Evolutionary conservation across 108 stramenopile species (phyloP), one percentile per base, ranked within the genome.

Genomic region (Nitzschia sp.): DNA sequence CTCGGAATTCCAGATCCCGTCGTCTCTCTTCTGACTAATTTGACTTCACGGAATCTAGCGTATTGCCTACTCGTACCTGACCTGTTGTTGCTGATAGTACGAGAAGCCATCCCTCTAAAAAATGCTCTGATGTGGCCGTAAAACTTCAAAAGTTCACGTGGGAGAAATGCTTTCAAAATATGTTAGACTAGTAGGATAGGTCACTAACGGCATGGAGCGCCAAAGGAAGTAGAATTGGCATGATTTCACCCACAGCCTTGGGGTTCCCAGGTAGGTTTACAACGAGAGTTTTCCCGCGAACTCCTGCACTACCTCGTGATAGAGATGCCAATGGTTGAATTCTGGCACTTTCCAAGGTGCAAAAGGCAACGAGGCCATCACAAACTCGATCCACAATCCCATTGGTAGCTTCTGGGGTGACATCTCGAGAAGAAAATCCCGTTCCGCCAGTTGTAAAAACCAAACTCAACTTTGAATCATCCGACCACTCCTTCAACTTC

Each of bases 391-490:
- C 86, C 26, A 93, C 57, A n/a, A 90, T 65, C 10, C 53, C 48
- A 29, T 60, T 38, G 34, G 93, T 94, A 34, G 96, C 96, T 80
- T 97, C 96, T 10, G 94, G 94, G 12, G 96, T 97, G 3, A 94
- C 86, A 79, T 97, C 96, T 2, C 94, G 85, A 8, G 78, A 37
- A 11, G 84, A 63, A 54, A 97, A 91, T 9, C 96, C 96, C 9
- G 96, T 97, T 34, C 96, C 96, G 10, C 96, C 96, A 7, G 93
- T 92, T 12, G 94, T 95, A 22, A 95, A 76, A 39, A 97, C 75
- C 62, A 96, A 74, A 68, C 93, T 78, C 39, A 80, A 63, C 24
- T 60, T 48, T 15, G n/a, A 67, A 21, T 21, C 56, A 70, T 44
- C 63, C 29, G 79, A 76, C 88, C 89, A 93, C 44, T 63, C 41